These are phyloP conservation scores for Viscum album DNA, from an alignment of 177 flowering plant species.

Conservation along the genomic window DNA sequence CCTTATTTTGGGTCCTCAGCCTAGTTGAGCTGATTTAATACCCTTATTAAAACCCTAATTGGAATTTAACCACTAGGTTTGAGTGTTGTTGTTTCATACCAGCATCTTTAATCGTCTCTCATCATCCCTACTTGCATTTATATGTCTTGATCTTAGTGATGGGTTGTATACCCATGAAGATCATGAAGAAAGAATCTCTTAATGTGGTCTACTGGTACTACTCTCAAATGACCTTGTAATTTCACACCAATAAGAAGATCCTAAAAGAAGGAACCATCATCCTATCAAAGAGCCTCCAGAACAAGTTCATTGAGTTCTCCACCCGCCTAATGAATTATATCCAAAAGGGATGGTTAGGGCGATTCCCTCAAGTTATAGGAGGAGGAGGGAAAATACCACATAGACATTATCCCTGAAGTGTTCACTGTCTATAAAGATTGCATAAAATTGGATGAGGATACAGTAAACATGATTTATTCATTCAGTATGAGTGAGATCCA, in stretches of 20 bases:
- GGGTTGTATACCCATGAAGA: constrained; percentile 62
- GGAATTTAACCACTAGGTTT: no score
- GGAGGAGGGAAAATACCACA: constrained; percentile 54
- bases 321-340: constrained; percentile 47
- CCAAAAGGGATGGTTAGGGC: constrained; percentile 41
- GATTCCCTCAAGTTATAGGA: constrained; percentile 52
- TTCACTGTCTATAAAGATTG: constrained; percentile 38
- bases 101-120: not conserved
- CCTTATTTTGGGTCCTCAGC: no score
- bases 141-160: no score
- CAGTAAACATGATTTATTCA: constrained; percentile 45
- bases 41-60: no score
- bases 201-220: constrained; percentile 52
- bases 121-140: not conserved
- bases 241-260: constrained; percentile 46
- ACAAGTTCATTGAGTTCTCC: constrained; percentile 48
- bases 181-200: constrained; percentile 58
- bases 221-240: constrained; percentile 42
- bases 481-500: constrained; percentile 49
- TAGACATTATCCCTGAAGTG: constrained; percentile 58
- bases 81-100: no score
- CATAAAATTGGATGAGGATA: constrained; percentile 50
- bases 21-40: no score
- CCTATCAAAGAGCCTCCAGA: constrained; percentile 42
- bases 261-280: constrained; percentile 40